These are phyloP conservation scores for Manihot esculenta DNA, from an alignment of 441 rosid genomes.

Conservation along the genomic window DNA sequence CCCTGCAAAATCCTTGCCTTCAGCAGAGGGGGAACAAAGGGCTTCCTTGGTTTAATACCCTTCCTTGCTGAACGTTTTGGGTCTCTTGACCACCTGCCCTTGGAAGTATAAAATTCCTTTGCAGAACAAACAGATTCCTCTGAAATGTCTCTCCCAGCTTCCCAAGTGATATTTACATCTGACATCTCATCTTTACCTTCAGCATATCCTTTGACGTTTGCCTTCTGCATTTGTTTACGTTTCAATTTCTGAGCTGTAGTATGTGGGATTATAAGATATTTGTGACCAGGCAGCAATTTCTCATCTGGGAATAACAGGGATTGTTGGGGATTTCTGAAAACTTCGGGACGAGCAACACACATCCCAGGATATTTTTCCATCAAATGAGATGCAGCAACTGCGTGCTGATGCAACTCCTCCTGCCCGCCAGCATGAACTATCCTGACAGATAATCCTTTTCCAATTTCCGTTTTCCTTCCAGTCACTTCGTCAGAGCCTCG, in stretches of 20 bases:
- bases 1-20: conserved; percentile 22
- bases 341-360: conserved; percentile 52
- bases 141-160: conserved; percentile 25
- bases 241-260: conserved; percentile 47
- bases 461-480: conserved; percentile 20
- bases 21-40: conserved; percentile 56
- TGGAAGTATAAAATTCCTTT: conserved; percentile 46
- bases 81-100: conserved; percentile 23
- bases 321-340: conserved; percentile 45
- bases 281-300: conserved; percentile 46
- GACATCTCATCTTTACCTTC: conserved; percentile 22
- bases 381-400: conserved; percentile 41
- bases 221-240: conserved; percentile 28
- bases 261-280: conserved; percentile 48
- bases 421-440: conserved; percentile 60
- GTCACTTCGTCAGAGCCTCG: conserved; percentile 21
- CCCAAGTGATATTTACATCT: conserved; percentile 42
- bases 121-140: conserved; percentile 44
- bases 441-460: conserved; percentile 42
- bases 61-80: conserved; percentile 17
- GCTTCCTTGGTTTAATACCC: conserved; percentile 37
- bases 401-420: conserved; percentile 41
- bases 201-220: conserved; percentile 19
- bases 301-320: conserved; percentile 49
- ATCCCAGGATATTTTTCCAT: conserved; percentile 60